Evolutionary conservation across 2,329 filamentous ascomycete genomes (phyloP).

Genomic region (Bimuria novae-zelandiae): DNA sequence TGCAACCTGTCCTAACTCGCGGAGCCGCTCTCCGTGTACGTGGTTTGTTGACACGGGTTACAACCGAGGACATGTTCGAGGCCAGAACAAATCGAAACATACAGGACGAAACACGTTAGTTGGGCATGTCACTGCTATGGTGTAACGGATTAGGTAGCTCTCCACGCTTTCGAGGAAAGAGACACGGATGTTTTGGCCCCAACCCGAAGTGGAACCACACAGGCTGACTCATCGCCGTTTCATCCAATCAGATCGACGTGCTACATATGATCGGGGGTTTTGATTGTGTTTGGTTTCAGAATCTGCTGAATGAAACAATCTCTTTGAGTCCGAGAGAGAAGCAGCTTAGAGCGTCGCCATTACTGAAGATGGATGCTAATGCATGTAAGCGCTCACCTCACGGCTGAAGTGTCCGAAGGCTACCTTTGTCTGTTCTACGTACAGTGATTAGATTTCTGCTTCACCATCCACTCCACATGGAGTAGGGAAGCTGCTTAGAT

Average conservation of each 20-base stretch:
- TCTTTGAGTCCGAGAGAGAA: too few relatives aligned
- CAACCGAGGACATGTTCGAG: not conserved
- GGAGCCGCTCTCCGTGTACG: conserved; percentile 4
- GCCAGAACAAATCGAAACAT: not conserved
- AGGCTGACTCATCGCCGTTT: conserved; percentile 1
- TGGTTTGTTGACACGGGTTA: not conserved
- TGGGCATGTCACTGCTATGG: too few relatives aligned
- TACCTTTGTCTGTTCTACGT: not conserved
- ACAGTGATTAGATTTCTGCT: not conserved
- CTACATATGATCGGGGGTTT: too few relatives aligned
- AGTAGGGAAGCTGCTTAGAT: not conserved
- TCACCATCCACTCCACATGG: not conserved
- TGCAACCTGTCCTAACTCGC: conserved; percentile 28
- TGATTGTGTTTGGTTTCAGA: too few relatives aligned
- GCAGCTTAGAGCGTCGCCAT: too few relatives aligned
- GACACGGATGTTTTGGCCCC: too few relatives aligned
- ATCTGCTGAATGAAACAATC: too few relatives aligned
- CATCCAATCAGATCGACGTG: too few relatives aligned
- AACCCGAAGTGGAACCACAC: conserved; percentile 1
- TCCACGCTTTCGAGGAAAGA: too few relatives aligned
- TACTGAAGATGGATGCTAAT: not conserved
- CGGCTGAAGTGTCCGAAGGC: not conserved
- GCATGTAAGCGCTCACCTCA: not conserved
- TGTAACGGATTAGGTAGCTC: too few relatives aligned
- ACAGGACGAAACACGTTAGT: not conserved